Evolutionary conservation across 2,329 filamentous ascomycete genomes (phyloP).

Genomic region (Trichothecium sympodiale): DNA sequence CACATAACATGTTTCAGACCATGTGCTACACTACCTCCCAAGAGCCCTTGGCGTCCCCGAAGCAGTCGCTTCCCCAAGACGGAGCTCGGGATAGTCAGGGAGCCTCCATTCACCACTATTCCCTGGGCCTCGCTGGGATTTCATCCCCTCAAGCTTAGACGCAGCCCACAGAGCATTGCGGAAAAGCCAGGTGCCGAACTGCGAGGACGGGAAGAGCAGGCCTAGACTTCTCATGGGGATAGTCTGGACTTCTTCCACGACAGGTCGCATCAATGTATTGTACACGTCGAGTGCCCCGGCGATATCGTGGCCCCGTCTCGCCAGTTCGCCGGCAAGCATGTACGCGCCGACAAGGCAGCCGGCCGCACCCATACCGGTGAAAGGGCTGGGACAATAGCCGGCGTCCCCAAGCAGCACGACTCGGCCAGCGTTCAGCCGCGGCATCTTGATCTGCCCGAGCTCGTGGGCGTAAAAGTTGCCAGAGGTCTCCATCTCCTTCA

Average conservation of each 20-base stretch:
- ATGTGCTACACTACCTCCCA: no score
- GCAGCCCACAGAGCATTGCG: no score
- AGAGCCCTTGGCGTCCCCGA: no score
- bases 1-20: no score
- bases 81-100: constrained; percentile 6
- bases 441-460: constrained; percentile 28
- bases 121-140: no score
- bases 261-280: constrained; percentile 5
- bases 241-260: constrained; percentile 5
- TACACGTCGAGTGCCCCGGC: constrained; percentile 5
- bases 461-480: constrained; percentile 31
- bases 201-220: constrained; percentile 3
- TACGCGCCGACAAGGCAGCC: constrained; percentile 33
- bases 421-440: constrained; percentile 20
- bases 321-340: constrained; percentile 36
- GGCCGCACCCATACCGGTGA: constrained; percentile 34
- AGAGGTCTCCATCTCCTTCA: constrained; percentile 16
- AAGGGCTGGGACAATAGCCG: constrained; percentile 30
- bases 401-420: constrained; percentile 37
- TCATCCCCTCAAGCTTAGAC: no score
- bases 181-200: constrained; percentile 2
- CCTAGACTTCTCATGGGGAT: constrained; percentile 6
- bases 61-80: no score
- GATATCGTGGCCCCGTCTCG: constrained; percentile 6
- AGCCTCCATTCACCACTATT: constrained; percentile 3